Base-by-base conservation (phyloP, 2,329 filamentous ascomycete species). In the Exserohilum rostratum region DNA sequence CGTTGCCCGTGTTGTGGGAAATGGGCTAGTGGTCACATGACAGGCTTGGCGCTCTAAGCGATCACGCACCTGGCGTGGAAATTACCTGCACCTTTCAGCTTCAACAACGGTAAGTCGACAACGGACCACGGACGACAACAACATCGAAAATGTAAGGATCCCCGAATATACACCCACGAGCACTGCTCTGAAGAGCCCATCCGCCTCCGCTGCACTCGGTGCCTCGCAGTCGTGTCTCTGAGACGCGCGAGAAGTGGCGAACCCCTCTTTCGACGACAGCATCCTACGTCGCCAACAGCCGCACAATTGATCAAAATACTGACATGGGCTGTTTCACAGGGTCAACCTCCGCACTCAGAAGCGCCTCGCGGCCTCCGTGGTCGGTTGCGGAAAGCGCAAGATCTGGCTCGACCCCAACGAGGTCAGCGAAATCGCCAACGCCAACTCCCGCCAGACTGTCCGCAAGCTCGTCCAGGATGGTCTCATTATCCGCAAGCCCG, bases 321-420 rank as follows among this genome's bases (percentile, higher is more conserved):
- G 66, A 75, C 69, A 54, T 49, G 58, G 43, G 49, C 51, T 72
- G 57, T 60, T 60, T 62, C 38, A 56, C 80, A 99, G 95, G 95
- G 93, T 96, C 90, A 98, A 98, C 82, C 90, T 99, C 83, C 90
- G 89, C 83, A 98, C 95, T 82, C 96, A 99, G 89, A 99, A 99
- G 90, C 93, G 96, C 85, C 93, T 99, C 78, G 95, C 95, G 82
- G 91, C 95, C 79, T 90, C 93, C 83, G 95, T 99, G 82, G 91
- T 96, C 82, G 92, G 92, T 87, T 96, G 91, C 86, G 95, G 95
- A 81, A 89, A 99, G 90, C 91, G 93, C 89, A 99, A 99, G 91
- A 96, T 99, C 85, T 99, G 95, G 95, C 93, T 99, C 80, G 95
- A 99, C 84, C 95, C 95, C 82, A 98, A 96, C 82, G 95, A 99